Percentiles rank a stretch among this genome's conserved stretches.
Conservation (phyloP, 139 green algal species). For the Micromonas pusilla region DNA sequence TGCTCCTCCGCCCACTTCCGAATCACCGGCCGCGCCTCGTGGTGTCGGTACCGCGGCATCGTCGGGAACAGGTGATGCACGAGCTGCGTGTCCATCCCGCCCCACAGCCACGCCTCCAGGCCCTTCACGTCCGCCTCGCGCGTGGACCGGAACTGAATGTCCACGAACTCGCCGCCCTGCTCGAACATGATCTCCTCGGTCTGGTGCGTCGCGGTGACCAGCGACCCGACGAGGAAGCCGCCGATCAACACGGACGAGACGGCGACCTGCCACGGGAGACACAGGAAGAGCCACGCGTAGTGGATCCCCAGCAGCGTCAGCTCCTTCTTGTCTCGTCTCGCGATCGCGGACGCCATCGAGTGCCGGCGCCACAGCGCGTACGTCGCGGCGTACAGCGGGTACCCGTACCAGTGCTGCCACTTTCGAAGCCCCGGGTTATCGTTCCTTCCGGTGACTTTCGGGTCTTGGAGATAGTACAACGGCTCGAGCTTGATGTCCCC, state of each 20-base stretch:
- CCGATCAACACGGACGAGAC: slow-evolving; percentile 16
- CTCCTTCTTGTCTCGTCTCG: slow-evolving; percentile 18
- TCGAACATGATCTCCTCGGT: slow-evolving; percentile 34
- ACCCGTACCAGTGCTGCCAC: slow-evolving; percentile 32
- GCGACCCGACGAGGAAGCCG: slow-evolving; percentile 28
- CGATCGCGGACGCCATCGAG: slow-evolving; percentile 3
- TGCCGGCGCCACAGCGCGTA: slow-evolving; percentile 27
- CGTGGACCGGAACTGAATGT: slow-evolving; percentile 29
- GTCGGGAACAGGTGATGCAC: slow-evolving; percentile 36
- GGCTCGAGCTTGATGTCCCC: slow-evolving; percentile 33
- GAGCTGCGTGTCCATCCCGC: slow-evolving; percentile 35
- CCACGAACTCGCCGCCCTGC: slow-evolving; percentile 23
- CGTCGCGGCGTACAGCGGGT: slow-evolving; percentile 31
- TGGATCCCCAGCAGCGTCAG: slow-evolving; percentile 15
- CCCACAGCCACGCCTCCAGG: slow-evolving; percentile 24
- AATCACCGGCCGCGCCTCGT: slow-evolving; percentile 25
- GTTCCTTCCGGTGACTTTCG: slow-evolving; percentile 1
- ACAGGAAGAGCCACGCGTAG: slow-evolving; percentile 24
- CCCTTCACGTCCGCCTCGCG: slow-evolving; percentile 24
- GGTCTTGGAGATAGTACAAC: slow-evolving; percentile 20
- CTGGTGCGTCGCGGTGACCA: slow-evolving; percentile 35
- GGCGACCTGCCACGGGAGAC: not conserved
- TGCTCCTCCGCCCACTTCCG: slow-evolving; percentile 7
- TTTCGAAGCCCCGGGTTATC: slow-evolving; percentile 7
- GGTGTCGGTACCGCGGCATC: slow-evolving; percentile 32